Evolutionary conservation across 2,329 filamentous ascomycete species (phyloP).

Genomic region (Polytolypa hystricis): DNA sequence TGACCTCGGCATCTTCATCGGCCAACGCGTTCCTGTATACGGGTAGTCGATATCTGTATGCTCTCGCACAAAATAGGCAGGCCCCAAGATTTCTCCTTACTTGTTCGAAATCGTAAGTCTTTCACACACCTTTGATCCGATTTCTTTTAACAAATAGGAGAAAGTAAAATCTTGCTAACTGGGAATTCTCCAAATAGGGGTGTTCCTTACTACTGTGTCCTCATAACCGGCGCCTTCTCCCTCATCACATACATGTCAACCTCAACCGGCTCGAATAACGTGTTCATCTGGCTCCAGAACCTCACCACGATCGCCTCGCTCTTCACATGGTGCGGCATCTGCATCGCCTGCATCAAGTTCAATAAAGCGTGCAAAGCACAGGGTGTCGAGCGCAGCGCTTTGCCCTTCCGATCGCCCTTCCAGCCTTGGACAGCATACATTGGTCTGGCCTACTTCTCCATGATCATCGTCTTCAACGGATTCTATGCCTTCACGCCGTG

Average conservation of each 20-base stretch:
- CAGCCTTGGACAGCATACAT: slow-evolving; percentile 50
- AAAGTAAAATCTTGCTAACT: slow-evolving; percentile 1
- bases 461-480: slow-evolving; percentile 57
- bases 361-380: slow-evolving; percentile 32
- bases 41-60: slow-evolving; percentile 42
- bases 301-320: slow-evolving; percentile 33
- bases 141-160: neutral
- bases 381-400: slow-evolving; percentile 23
- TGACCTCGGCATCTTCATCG: slow-evolving; percentile 60
- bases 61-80: slow-evolving; percentile 37
- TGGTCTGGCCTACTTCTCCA: slow-evolving; percentile 48
- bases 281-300: slow-evolving; percentile 39
- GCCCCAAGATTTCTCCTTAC: slow-evolving; percentile 42
- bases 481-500: slow-evolving; percentile 31
- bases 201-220: slow-evolving; percentile 35
- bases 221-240: slow-evolving; percentile 30
- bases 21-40: slow-evolving; percentile 55
- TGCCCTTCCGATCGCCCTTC: slow-evolving; percentile 33
- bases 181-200: slow-evolving; percentile 18
- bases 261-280: slow-evolving; percentile 24
- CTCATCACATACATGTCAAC: slow-evolving; percentile 37
- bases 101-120: slow-evolving; percentile 37
- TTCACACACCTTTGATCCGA: slow-evolving; percentile 12
- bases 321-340: slow-evolving; percentile 38
- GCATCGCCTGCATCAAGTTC: slow-evolving; percentile 37